These are phyloP conservation scores for Scedosporium boydii DNA, from an alignment of 2,329 filamentous ascomycete species.

Conservation along the genomic window DNA sequence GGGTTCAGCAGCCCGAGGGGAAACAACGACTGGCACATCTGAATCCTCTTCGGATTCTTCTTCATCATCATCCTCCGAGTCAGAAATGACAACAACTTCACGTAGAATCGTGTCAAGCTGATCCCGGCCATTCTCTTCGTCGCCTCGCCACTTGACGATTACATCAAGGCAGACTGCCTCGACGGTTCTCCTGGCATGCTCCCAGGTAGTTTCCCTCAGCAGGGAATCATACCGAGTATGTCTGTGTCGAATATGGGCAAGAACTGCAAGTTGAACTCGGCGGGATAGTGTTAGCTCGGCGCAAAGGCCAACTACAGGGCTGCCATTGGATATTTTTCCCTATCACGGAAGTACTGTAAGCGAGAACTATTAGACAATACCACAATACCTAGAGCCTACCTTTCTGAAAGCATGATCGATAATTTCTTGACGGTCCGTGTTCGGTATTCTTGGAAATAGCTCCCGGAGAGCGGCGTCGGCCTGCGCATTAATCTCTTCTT, in stretches of 20 bases:
- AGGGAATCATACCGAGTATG: constrained; percentile 57
- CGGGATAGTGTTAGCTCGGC: constrained; percentile 46
- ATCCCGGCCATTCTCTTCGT: constrained; percentile 59
- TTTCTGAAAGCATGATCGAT: constrained; percentile 54
- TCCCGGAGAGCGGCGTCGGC: constrained; percentile 54
- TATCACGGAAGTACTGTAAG: constrained; percentile 15
- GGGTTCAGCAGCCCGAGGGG: background rate
- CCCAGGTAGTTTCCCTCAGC: constrained; percentile 47
- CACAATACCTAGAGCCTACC: constrained; percentile 27
- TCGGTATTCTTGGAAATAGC: constrained; percentile 55
- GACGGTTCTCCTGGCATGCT: constrained; percentile 51
- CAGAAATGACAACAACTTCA: constrained; percentile 59
- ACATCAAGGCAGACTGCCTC: constrained; percentile 53
- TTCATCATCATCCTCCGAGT: constrained; percentile 40
- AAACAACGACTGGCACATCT: constrained; percentile 3
- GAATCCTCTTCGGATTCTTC: constrained; percentile 16
- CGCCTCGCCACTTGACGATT: constrained; percentile 63
- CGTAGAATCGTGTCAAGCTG: constrained; percentile 58
- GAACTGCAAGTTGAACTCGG: constrained; percentile 54
- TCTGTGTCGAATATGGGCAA: constrained; percentile 58
- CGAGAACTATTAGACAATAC: background rate
- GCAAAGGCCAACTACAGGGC: constrained; percentile 49
- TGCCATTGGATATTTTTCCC: constrained; percentile 41
- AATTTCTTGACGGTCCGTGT: constrained; percentile 53
- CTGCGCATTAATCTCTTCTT: constrained; percentile 51